A percentile compares a stretch with the other conserved stretches of the same genome.
Conservation (phyloP, 257 asterid genomes). For the Phtheirospermum japonicum region DNA sequence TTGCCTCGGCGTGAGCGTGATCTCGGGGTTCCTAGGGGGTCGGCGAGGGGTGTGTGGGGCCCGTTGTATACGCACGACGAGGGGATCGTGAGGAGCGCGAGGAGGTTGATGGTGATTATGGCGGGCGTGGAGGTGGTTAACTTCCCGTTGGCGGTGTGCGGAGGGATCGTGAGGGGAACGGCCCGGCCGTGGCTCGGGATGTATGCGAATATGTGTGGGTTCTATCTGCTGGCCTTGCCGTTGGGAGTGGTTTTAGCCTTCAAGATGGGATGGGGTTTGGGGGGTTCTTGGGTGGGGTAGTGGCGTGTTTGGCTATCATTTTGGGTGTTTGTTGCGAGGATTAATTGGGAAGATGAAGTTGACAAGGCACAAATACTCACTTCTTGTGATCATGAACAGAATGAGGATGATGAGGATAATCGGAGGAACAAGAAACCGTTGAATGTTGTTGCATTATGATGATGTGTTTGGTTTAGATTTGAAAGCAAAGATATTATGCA, state of each 20-base stretch:
- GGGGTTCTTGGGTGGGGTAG: constrained; percentile 67
- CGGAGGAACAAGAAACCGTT: background rate
- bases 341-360: constrained; percentile 73
- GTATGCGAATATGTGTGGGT: constrained; percentile 72
- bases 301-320: constrained; percentile 54
- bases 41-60: constrained; percentile 66
- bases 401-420: background rate
- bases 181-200: constrained; percentile 73
- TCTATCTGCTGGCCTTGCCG: constrained; percentile 72
- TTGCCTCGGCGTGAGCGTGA: constrained; percentile 30
- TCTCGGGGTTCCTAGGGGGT: constrained; percentile 51
- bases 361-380: background rate
- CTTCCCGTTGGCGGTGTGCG: constrained; percentile 81
- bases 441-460: too few relatives aligned
- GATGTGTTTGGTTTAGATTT: too few relatives aligned
- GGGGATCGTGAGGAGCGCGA: constrained; percentile 46
- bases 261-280: constrained; percentile 53
- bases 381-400: background rate
- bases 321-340: constrained; percentile 51
- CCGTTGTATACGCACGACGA: constrained; percentile 48
- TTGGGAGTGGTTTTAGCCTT: constrained; percentile 61
- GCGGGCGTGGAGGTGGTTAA: constrained; percentile 62
- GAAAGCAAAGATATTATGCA: too few relatives aligned
- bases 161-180: constrained; percentile 87
- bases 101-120: constrained; percentile 57